These are phyloP conservation scores for Periconia digitata DNA, from an alignment of 2,329 filamentous ascomycete genomes.

Conservation along the genomic window DNA sequence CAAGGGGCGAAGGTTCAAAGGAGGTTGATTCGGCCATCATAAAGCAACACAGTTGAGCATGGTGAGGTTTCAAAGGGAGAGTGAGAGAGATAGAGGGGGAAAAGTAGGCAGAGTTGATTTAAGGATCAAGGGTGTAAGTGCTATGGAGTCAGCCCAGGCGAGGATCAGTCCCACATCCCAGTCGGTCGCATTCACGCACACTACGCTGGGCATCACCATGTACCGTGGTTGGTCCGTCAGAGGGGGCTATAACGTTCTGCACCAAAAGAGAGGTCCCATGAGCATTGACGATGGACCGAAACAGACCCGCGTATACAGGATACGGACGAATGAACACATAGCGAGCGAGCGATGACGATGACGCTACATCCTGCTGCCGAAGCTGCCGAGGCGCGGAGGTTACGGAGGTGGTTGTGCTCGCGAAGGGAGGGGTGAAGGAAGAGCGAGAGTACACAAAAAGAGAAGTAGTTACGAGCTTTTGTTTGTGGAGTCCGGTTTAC, in stretches of 20 bases:
- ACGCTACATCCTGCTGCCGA: not conserved
- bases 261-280: no score
- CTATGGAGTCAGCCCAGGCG: constrained; percentile 31
- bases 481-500: no score
- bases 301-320: not conserved
- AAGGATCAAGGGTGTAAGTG: constrained; percentile 3
- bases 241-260: no score
- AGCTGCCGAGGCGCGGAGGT: not conserved
- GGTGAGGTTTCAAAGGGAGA: constrained; percentile 13
- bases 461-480: no score
- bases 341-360: not conserved
- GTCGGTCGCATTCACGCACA: not conserved
- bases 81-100: not conserved
- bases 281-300: not conserved
- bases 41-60: constrained; percentile 18
- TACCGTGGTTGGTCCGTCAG: not conserved
- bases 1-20: constrained; percentile 22
- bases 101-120: constrained; percentile 10
- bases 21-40: constrained; percentile 40
- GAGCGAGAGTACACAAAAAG: not conserved
- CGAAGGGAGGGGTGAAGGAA: not conserved
- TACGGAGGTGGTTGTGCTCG: not conserved
- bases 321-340: not conserved
- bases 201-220: not conserved
- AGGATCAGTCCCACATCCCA: constrained; percentile 1